Evolutionary conservation across 2,329 filamentous ascomycete genomes (phyloP), one percentile per base, ranked within the genome.

Genomic region (Colletotrichum sidae): DNA sequence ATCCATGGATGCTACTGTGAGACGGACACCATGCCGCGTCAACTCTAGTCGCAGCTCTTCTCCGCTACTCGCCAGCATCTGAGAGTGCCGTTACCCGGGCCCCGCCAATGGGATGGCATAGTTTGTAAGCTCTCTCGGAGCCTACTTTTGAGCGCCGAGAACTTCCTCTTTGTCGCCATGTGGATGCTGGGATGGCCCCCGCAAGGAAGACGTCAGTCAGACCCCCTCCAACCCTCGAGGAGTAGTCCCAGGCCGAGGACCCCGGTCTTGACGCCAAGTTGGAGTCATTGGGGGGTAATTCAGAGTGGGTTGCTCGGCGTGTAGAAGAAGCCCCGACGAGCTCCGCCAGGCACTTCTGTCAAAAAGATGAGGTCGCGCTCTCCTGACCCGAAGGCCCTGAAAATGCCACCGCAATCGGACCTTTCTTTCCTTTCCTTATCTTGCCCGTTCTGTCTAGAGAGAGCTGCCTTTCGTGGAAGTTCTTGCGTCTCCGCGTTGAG

Each of bases 281-380:
- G 56, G 42, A 46, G 50, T 45, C 50, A 33, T 33, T 38, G 53
- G 44, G 33, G 47, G 52, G 25, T 25, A 25, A 25, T 25, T 25
- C 25, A 25, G 25, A 25, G 25, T 25, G 25, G 25, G 25, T 25
- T 25, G 25, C 1, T 57, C 63, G 63, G 63, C 11, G 47, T 12
- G 35, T 53, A 66, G 50, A 66, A 66, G 46, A 66, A 66, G 15
- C 25, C 6, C 63, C 63, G 63, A 54, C 12, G 38, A 10, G 41
- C 54, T 45, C 58, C 33, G 41, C 62, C 50, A 35, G 10, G 58
- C 15, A 44, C 38, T 33, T 17, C 44, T 17, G 52, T 66, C 58
- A 57, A 66, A 64, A 66, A 63, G 63, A 66, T 56, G 45, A 9
- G 37, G 63, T 66, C 63, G 63, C 63, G 59, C 63, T 59, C 63